Conservation (phyloP, 2,329 filamentous ascomycete genomes). For the Beauveria sp. region DNA sequence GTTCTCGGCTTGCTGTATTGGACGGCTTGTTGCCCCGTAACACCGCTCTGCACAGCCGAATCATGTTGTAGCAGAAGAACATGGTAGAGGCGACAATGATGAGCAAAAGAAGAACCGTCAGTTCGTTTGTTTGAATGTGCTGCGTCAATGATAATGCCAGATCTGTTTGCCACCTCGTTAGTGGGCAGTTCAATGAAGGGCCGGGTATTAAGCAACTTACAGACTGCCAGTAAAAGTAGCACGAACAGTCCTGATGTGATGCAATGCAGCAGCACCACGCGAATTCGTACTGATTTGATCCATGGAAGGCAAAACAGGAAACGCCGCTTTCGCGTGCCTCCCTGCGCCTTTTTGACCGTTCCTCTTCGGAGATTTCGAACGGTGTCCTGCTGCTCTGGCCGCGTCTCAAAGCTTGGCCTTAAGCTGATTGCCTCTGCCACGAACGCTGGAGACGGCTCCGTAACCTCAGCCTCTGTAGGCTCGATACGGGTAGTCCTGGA, state of each 20-base stretch:
- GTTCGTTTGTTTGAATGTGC: constrained; percentile 56
- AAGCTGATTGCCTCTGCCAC: background rate
- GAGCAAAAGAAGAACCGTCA: constrained; percentile 74
- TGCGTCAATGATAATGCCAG: constrained; percentile 63
- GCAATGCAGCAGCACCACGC: constrained; percentile 50
- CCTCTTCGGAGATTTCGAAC: background rate
- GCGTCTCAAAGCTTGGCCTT: background rate
- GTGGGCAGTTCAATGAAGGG: background rate
- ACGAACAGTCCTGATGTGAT: constrained; percentile 60
- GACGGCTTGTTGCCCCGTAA: constrained; percentile 37
- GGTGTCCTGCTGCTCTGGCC: background rate
- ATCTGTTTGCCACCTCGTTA: constrained; percentile 41
- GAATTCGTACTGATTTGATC: constrained; percentile 45
- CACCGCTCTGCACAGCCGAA: constrained; percentile 63
- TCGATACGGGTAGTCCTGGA: constrained; percentile 13
- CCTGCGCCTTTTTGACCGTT: background rate
- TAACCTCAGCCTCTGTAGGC: background rate
- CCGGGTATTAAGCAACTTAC: constrained; percentile 40
- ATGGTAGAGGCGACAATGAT: constrained; percentile 66
- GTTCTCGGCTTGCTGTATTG: background rate
- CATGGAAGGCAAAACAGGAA: constrained; percentile 50
- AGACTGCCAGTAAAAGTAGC: constrained; percentile 51
- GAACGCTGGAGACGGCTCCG: background rate
- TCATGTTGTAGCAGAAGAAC: constrained; percentile 72
- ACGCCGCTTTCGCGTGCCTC: constrained; percentile 19